Evolutionary conservation across 805 yeast species (phyloP).

Genomic region (Suhomyces sp.): DNA sequence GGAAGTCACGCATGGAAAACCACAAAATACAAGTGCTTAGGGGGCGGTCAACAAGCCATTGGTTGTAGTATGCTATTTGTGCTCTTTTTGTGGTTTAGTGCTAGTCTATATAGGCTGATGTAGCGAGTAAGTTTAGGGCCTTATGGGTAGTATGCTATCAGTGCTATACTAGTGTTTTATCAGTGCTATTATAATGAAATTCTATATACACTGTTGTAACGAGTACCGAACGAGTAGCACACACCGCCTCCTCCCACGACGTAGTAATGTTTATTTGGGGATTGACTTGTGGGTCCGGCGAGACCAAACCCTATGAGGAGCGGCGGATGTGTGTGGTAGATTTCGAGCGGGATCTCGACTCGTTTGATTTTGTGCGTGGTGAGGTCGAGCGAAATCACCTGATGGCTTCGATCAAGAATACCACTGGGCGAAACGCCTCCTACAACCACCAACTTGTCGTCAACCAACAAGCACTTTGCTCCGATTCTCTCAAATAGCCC

Average conservation of each 20-base stretch:
- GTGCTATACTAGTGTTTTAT: not conserved
- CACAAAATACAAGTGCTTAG: too few species aligned
- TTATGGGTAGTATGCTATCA: too few species aligned
- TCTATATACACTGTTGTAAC: conserved; percentile 25
- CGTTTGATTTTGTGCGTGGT: conserved; percentile 1
- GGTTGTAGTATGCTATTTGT: too few species aligned
- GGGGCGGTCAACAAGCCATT: too few species aligned
- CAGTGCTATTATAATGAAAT: not conserved
- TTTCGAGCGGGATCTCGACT: conserved; percentile 26
- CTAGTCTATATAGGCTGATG: too few species aligned
- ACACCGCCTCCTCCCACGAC: conserved; percentile 73
- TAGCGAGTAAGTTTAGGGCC: too few species aligned
- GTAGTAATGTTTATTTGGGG: conserved; percentile 14
- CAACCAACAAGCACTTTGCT: conserved; percentile 31
- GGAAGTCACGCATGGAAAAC: not conserved
- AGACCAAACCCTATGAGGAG: conserved; percentile 56
- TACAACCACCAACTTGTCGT: conserved; percentile 40
- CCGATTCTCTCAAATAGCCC: conserved; percentile 49
- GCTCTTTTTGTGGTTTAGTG: too few species aligned
- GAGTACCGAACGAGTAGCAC: conserved; percentile 73
- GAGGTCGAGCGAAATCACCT: conserved; percentile 34
- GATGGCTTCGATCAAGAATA: conserved; percentile 25
- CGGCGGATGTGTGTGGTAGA: conserved; percentile 44
- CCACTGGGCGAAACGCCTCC: conserved; percentile 55
- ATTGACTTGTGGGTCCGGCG: conserved; percentile 9